Base-by-base conservation (phyloP, 2,329 filamentous ascomycete species). In the Fusarium devonianum region DNA sequence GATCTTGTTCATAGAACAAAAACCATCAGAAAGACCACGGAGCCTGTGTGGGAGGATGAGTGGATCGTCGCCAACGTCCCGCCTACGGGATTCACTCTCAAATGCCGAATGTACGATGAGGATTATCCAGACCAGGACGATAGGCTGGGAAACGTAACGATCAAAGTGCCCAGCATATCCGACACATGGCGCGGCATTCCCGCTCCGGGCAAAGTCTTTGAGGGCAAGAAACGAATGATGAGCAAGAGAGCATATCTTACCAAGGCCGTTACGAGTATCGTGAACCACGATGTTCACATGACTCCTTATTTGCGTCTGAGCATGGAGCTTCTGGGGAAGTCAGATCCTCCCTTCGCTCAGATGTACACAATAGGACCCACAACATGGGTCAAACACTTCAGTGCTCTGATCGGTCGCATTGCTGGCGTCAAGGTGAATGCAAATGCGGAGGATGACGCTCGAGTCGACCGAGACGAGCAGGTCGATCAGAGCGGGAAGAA, bases 51-150 rank as follows among this genome's bases (percentile, higher is more conserved):
- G 93, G 81, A 96, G 36, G 84, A 87, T 26, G 82, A 90, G 52
- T 97, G 93, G 93, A 80, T 91, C 16, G 87, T 97, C 17, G 90
- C 90, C 53, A 95, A 96, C 61, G 81, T 97, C 2, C 92, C 93
- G 0, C 77, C 86, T 0, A 84, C 82, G 0, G 92, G 92, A 4
- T 96, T 96, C 73, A 82, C 80, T 47, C 79, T 97, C 61, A 96
- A 96, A 69, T 91, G 90, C 53, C 83, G 90, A 42, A 73, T 97
- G 13, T 95, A 92, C 72, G 93, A 97, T 66, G 93, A 97, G 70
- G 93, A 97, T 71, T 85, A 86, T 23, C 84, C 87, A 2, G 90
- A 97, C 68, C 84, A 88, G 58, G 89, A 97, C 67, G 93, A 97
- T 72, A 82, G 90, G 18, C 79, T 97, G 14, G 93, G 93, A 9